Conservation (phyloP, 208 protist species). For the Crithidia brevicula region DNA sequence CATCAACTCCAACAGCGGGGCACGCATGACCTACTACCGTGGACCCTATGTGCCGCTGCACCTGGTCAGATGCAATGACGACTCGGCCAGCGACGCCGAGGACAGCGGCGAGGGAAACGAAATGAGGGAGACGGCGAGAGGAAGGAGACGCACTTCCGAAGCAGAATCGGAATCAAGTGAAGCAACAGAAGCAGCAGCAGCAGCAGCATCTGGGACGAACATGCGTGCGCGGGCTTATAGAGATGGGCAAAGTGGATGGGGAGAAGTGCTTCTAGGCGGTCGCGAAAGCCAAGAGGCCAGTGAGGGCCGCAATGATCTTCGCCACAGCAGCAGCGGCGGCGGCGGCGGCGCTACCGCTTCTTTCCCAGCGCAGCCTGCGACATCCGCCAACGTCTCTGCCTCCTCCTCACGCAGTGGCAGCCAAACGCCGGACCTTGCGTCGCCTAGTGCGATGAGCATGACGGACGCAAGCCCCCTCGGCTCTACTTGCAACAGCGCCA, state of each 20-base stretch:
- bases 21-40: constrained; percentile 50
- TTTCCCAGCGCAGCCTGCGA: not conserved
- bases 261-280: not conserved
- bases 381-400: not conserved
- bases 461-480: too few relatives aligned
- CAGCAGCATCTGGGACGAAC: not conserved
- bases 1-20: constrained; percentile 48
- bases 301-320: not conserved
- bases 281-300: not conserved
- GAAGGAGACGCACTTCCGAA: too few relatives aligned
- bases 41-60: constrained; percentile 44
- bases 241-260: not conserved
- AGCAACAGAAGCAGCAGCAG: not conserved
- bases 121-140: too few relatives aligned
- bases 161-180: too few relatives aligned
- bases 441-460: not conserved
- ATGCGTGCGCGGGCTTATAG: not conserved
- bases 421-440: not conserved
- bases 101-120: too few relatives aligned
- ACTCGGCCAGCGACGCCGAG: constrained; percentile 8
- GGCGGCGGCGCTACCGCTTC: not conserved
- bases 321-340: not conserved
- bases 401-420: constrained; percentile 11
- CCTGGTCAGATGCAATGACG: constrained; percentile 19
- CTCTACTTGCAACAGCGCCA: not conserved